Conservation (phyloP, 352 stramenopile genomes). For the Pythium aristosporum region DNA sequence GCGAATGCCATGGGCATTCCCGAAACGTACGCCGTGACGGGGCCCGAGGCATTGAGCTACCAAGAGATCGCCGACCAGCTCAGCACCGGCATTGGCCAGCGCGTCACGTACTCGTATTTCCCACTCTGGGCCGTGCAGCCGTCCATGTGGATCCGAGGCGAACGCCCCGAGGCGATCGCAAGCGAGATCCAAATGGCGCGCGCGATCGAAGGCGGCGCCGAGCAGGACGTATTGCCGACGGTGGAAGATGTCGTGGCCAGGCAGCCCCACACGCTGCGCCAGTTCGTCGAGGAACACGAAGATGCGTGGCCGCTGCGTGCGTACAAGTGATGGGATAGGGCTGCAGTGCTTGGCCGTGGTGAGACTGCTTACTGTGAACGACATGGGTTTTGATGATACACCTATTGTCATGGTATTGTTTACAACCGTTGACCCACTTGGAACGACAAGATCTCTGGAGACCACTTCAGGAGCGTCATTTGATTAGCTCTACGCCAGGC, state of each 20-base stretch:
- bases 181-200: slow-evolving; percentile 48
- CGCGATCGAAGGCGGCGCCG: slow-evolving; percentile 43
- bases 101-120: slow-evolving; percentile 63
- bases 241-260: slow-evolving; percentile 41
- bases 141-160: slow-evolving; percentile 67
- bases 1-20: slow-evolving; percentile 6
- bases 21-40: slow-evolving; percentile 41
- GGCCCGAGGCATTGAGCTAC: slow-evolving; percentile 58
- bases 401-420: too few relatives aligned
- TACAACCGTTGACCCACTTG: too few relatives aligned
- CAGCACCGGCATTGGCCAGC: slow-evolving; percentile 27
- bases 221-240: slow-evolving; percentile 34
- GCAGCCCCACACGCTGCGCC: slow-evolving; percentile 36
- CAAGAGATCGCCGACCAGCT: slow-evolving; percentile 45
- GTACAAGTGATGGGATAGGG: slow-evolving; percentile 17
- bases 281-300: slow-evolving; percentile 49
- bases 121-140: slow-evolving; percentile 74
- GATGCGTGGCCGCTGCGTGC: slow-evolving; percentile 38
- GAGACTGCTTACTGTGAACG: too few relatives aligned
- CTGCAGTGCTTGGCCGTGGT: too few relatives aligned
- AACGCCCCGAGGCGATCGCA: slow-evolving; percentile 58
- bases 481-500: too few relatives aligned
- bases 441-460: too few relatives aligned
- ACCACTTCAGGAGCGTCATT: too few relatives aligned
- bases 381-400: too few relatives aligned